phyloP scores from a whole-genome alignment of 352 stramenopile species.

The Phytophthora kernoviae region DNA sequence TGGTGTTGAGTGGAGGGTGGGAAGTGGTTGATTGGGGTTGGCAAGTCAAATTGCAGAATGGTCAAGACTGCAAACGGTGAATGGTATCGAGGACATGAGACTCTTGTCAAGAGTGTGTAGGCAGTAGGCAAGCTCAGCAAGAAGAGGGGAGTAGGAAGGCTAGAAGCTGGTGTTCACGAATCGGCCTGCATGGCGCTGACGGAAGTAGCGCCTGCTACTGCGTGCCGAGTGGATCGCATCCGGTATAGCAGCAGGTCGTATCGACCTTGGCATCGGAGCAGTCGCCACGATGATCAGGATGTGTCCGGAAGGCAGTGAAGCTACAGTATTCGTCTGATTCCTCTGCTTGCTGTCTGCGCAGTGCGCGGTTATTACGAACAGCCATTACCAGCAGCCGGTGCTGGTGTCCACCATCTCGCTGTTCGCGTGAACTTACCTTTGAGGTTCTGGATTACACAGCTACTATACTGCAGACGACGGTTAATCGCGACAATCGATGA shows the following conservation, averaged over 20 bases:
- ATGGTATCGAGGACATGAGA: too few species aligned
- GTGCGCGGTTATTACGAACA: neutral
- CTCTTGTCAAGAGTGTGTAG: too few species aligned
- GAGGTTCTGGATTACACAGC: too few species aligned
- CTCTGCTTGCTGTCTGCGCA: neutral
- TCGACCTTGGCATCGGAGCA: neutral
- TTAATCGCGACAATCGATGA: too few species aligned
- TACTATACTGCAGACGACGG: too few species aligned
- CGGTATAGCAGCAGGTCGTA: neutral
- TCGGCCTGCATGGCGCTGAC: neutral
- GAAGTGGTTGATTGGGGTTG: neutral
- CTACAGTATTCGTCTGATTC: neutral
- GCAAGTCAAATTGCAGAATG: constrained; percentile 20
- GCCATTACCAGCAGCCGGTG: too few species aligned
- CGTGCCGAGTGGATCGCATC: constrained; percentile 1
- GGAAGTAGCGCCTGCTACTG: neutral
- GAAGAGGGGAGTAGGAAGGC: too few species aligned
- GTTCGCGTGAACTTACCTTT: too few species aligned
- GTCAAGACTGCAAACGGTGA: neutral
- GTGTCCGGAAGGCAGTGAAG: neutral
- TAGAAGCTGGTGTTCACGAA: too few species aligned
- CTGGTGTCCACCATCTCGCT: too few species aligned
- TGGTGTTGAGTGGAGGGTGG: constrained; percentile 1
- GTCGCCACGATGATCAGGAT: neutral
- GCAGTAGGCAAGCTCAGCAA: too few species aligned